A percentile compares a stretch with the other conserved stretches of the same genome.
These are phyloP conservation scores for Candida freyschussii DNA, from an alignment of 1,139 yeast species.

Conservation along the genomic window DNA sequence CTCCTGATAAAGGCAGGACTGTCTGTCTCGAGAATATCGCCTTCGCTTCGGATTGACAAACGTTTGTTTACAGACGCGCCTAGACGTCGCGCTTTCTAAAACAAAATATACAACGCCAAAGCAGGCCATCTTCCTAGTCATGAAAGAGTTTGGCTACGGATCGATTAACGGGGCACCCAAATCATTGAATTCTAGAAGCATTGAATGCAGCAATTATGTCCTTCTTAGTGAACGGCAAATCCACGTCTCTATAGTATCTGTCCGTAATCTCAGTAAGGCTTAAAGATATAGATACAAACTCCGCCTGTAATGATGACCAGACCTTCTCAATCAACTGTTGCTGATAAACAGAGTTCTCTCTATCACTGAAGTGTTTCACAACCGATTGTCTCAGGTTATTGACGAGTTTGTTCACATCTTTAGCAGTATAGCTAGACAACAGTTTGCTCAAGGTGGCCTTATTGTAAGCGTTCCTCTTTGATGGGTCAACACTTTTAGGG, in stretches of 20 bases:
- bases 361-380: slow-evolving; percentile 51
- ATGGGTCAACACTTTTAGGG: slow-evolving; percentile 36
- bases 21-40: too few species aligned
- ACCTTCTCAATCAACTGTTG: slow-evolving; percentile 39
- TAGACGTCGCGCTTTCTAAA: too few species aligned
- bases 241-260: slow-evolving; percentile 39
- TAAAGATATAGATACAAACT: slow-evolving; percentile 39
- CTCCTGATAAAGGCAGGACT: too few species aligned
- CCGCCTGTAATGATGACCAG: slow-evolving; percentile 50
- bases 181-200: slow-evolving; percentile 23
- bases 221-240: slow-evolving; percentile 36
- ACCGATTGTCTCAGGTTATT: slow-evolving; percentile 53
- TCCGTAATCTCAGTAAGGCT: slow-evolving; percentile 38
- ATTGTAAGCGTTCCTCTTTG: slow-evolving; percentile 61
- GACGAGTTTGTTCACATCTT: slow-evolving; percentile 54
- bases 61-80: too few species aligned
- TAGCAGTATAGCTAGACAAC: slow-evolving; percentile 49
- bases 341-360: slow-evolving; percentile 25
- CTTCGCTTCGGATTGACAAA: too few species aligned
- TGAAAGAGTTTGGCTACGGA: too few species aligned
- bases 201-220: slow-evolving; percentile 41
- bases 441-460: slow-evolving; percentile 55
- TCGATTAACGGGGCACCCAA: too few species aligned
- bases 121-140: too few species aligned
- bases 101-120: too few species aligned